These are phyloP conservation scores for Phytophthora pisi DNA, from an alignment of 352 stramenopile species.

Conservation along the genomic window DNA sequence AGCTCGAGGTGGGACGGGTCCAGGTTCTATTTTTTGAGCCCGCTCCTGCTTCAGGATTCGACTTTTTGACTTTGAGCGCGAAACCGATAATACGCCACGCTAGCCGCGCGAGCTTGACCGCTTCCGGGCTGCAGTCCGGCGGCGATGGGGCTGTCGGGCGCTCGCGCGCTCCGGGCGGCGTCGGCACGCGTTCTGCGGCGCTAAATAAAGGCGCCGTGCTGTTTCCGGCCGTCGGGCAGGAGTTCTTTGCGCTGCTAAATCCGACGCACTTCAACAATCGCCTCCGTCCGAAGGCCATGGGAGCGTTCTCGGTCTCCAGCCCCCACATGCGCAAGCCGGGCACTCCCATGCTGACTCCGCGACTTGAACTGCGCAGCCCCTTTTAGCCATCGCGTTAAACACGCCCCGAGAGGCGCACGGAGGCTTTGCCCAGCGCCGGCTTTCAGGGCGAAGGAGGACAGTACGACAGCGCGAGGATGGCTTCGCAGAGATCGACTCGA, in stretches of 20 bases:
- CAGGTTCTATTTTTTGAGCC: conserved; percentile 24
- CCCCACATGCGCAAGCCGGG: conserved; percentile 9
- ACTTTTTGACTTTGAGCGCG: neutral
- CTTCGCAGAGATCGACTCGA: conserved; percentile 8
- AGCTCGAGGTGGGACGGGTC: neutral
- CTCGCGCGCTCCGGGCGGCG: conserved; percentile 7
- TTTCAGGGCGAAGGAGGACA: conserved; percentile 7
- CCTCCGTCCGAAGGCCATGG: conserved; percentile 2
- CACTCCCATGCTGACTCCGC: conserved; percentile 15
- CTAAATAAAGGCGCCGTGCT: conserved; percentile 21
- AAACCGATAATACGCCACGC: conserved; percentile 23
- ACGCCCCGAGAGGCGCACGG: conserved; percentile 18
- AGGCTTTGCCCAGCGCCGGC: conserved; percentile 18
- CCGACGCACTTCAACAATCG: conserved; percentile 10
- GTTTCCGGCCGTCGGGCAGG: conserved; percentile 2
- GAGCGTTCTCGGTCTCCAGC: conserved; percentile 15
- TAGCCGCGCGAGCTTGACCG: conserved; percentile 15
- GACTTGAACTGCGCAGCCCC: conserved; percentile 18
- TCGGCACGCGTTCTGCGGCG: conserved; percentile 15
- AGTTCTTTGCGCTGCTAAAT: neutral
- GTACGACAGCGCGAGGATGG: conserved; percentile 13
- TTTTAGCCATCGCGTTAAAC: conserved; percentile 24
- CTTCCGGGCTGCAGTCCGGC: conserved; percentile 12
- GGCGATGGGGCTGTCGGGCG: neutral
- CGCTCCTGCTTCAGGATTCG: conserved; percentile 7